Evolutionary conservation across 75 land plant species (phyloP), one percentile per base, ranked within the genome.

Genomic region (Selaginella moellendorffii): DNA sequence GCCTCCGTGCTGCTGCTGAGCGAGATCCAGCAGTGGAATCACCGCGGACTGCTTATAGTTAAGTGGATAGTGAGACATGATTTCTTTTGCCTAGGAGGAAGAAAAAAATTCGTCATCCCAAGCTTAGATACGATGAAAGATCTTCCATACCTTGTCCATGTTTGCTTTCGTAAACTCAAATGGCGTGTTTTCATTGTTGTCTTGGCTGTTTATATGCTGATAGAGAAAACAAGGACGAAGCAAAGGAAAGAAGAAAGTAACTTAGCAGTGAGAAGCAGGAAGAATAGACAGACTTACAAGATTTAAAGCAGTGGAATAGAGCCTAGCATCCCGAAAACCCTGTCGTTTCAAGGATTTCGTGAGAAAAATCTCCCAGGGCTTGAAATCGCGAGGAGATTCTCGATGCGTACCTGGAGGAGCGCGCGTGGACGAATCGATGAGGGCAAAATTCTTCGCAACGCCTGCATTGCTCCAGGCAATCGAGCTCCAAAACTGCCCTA

Each of bases 1-100:
- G 22, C 98, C 98, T 68, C 96, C 96, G 71, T 89, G 82, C 63
- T 93, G 98, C 68, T 88, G 98, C 64, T 93, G 98, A 18, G 96
- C 98, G 67, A 93, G 85, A 80, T 93, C 98, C 24, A 93, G 74
- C 59, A 93, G 63, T 62, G 90, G 81, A 76, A 93, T 93, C 1
- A 83, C 84, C 9, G 90, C 96, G 72, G 98, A 93, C 52, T 85
- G 90, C 75, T 93, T 88, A 68, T 93, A 93, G 65, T 93, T 93
- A 28, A 85, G 83, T 42, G 98, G 98, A 76, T 93, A 93, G 68
- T 88, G 90, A 26, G 98, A 88, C 46, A 93, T 53, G 17, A 85
- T 83, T 76, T 93, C 96, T 74, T 75, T 83, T 54, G 72, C 90
- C 98, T 93, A 68, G 22, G 23, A 30, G 23, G 65, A 64, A 31